These are phyloP conservation scores for Penicillium frequentans DNA, from an alignment of 2,329 filamentous ascomycete genomes.

Conservation along the genomic window DNA sequence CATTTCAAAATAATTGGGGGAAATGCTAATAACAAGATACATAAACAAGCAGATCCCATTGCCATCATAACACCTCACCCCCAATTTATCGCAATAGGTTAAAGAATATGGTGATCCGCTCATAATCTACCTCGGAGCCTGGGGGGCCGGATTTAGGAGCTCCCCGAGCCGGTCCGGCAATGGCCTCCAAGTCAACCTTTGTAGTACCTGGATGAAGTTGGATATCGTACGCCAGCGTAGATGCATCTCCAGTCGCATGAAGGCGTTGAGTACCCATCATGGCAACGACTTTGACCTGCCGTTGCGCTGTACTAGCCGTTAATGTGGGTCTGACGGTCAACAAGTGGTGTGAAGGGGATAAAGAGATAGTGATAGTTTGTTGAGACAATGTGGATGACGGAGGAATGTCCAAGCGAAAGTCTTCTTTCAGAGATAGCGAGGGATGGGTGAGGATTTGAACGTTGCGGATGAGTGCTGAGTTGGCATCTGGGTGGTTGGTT, in stretches of 20 bases:
- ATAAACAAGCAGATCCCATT: background rate
- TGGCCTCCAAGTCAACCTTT: slow-evolving; percentile 73
- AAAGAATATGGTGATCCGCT: slow-evolving; percentile 74
- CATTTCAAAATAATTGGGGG: background rate
- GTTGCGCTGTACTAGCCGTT: slow-evolving; percentile 61
- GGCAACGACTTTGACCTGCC: slow-evolving; percentile 76
- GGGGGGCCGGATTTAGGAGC: slow-evolving; percentile 56
- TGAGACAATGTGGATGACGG: slow-evolving; percentile 66
- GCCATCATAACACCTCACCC: background rate
- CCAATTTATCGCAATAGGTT: slow-evolving; percentile 59
- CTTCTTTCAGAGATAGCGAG: slow-evolving; percentile 60
- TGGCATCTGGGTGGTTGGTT: slow-evolving; percentile 41
- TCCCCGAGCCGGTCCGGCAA: slow-evolving; percentile 66
- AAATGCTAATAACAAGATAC: background rate
- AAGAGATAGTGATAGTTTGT: slow-evolving; percentile 70
- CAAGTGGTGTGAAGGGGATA: slow-evolving; percentile 67
- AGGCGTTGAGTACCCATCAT: slow-evolving; percentile 65
- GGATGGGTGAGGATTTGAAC: slow-evolving; percentile 69
- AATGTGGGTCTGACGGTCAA: slow-evolving; percentile 71
- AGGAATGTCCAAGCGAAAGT: slow-evolving; percentile 63
- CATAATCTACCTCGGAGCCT: slow-evolving; percentile 64
- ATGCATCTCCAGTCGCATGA: slow-evolving; percentile 51
- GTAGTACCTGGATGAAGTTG: slow-evolving; percentile 72
- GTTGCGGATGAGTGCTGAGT: slow-evolving; percentile 66
- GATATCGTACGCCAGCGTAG: slow-evolving; percentile 72